Conservation (phyloP, 2,329 filamentous ascomycete species). For the Aureobasidium sp. region DNA sequence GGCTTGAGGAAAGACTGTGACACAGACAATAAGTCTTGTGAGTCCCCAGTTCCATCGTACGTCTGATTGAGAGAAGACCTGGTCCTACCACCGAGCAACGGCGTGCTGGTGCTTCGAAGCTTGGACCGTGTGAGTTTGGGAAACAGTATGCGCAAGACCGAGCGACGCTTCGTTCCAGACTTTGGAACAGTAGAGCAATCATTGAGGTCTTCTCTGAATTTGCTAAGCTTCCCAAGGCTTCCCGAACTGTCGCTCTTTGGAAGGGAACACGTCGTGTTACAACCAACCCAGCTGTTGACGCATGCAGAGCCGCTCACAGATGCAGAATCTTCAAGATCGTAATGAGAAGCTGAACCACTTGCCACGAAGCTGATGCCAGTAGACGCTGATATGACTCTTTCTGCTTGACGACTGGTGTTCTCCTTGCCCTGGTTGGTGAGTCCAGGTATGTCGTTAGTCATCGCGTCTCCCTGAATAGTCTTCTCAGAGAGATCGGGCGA, state of each 20-base stretch:
- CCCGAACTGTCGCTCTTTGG: conserved; percentile 24
- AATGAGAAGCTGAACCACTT: background rate
- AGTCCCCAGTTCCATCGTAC: conserved; percentile 21
- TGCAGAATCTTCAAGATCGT: background rate
- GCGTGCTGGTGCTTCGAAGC: conserved; percentile 21
- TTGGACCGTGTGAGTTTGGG: conserved; percentile 20
- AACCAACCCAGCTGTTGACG: background rate
- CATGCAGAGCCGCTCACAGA: background rate
- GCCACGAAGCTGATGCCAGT: background rate
- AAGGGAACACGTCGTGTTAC: background rate
- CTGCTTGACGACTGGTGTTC: background rate
- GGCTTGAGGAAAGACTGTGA: background rate
- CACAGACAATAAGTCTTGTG: conserved; percentile 19
- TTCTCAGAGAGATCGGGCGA: background rate
- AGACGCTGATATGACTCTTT: background rate
- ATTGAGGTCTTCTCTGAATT: conserved; percentile 15
- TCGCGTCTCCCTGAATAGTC: background rate
- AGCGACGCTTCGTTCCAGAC: conserved; percentile 22
- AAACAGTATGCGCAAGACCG: conserved; percentile 24
- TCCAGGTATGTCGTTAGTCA: no score
- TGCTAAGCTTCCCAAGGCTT: conserved; percentile 15
- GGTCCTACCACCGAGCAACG: conserved; percentile 15
- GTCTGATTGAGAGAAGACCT: background rate
- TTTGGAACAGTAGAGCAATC: conserved; percentile 19
- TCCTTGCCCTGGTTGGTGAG: background rate